phyloP scores from a whole-genome alignment of 1,139 yeast species.

The Pichia sp. region DNA sequence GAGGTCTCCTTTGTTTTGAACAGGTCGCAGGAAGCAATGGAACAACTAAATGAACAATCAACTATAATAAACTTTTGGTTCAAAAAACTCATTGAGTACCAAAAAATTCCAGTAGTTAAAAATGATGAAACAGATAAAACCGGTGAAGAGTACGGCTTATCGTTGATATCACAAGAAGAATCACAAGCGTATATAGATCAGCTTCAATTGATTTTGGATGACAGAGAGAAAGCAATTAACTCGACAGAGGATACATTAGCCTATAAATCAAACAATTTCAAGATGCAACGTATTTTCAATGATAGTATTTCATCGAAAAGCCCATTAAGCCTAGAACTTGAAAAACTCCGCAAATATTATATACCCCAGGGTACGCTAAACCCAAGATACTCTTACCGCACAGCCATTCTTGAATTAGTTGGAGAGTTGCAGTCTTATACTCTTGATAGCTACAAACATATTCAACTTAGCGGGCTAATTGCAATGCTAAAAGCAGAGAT shows the following conservation, averaged over 20 bases:
- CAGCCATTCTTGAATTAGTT: conserved; percentile 17
- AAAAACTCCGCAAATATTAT: conserved; percentile 31
- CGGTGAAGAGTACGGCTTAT: conserved; percentile 75
- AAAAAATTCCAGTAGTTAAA: conserved; percentile 41
- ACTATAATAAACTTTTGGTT: conserved; percentile 53
- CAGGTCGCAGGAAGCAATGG: conserved; percentile 26
- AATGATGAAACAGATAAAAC: conserved; percentile 36
- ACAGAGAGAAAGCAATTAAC: conserved; percentile 46
- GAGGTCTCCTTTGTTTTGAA: conserved; percentile 14
- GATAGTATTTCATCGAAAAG: neutral
- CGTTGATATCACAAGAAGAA: conserved; percentile 69
- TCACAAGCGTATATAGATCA: conserved; percentile 63
- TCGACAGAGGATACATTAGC: conserved; percentile 32
- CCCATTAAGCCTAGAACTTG: conserved; percentile 29
- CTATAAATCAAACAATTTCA: conserved; percentile 7
- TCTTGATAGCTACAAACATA: conserved; percentile 6
- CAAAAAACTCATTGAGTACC: conserved; percentile 40
- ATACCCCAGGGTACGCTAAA: conserved; percentile 33
- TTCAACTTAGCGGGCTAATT: conserved; percentile 8
- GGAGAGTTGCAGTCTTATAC: conserved; percentile 9
- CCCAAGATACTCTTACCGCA: conserved; percentile 25
- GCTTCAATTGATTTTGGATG: conserved; percentile 51
- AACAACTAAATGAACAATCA: conserved; percentile 55
- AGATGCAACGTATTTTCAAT: conserved; percentile 4
- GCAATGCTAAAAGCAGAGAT: conserved; percentile 23